Percentiles rank a stretch among this genome's conserved stretches.
These are phyloP conservation scores for Papilionanthe hybrid DNA, from an alignment of 116 monocot genomes.

Conservation along the genomic window DNA sequence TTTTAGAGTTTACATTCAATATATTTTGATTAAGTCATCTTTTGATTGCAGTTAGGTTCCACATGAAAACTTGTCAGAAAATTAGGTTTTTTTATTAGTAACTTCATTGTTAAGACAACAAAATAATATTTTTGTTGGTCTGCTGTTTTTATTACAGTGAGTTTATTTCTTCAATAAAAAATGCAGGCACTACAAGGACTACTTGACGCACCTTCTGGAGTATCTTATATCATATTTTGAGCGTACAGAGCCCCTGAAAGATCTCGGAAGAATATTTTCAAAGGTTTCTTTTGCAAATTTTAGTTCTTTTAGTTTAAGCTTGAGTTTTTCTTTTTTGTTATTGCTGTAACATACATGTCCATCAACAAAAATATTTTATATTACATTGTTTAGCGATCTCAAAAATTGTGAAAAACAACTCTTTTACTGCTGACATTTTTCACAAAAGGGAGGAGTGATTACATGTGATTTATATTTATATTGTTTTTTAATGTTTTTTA, in stretches of 20 bases:
- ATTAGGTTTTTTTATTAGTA: background rate
- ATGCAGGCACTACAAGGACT: conserved; percentile 81
- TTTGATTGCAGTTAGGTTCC: background rate
- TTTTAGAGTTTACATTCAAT: background rate
- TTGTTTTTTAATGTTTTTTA: background rate
- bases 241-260: conserved; percentile 83
- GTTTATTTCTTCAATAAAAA: background rate
- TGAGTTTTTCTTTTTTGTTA: background rate
- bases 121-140: background rate
- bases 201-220: conserved; percentile 75
- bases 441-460: background rate
- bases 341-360: background rate
- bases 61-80: background rate
- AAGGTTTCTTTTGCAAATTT: conserved; percentile 39
- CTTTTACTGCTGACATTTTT: background rate
- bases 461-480: background rate
- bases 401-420: background rate
- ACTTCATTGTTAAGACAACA: background rate
- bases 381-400: background rate
- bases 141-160: background rate
- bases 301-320: background rate
- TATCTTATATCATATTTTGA: conserved; percentile 83
- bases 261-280: conserved; percentile 61
- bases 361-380: background rate
- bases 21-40: background rate